Evolutionary conservation across 352 stramenopile genomes (phyloP).

Genomic region (Thalassiosira hispida): DNA sequence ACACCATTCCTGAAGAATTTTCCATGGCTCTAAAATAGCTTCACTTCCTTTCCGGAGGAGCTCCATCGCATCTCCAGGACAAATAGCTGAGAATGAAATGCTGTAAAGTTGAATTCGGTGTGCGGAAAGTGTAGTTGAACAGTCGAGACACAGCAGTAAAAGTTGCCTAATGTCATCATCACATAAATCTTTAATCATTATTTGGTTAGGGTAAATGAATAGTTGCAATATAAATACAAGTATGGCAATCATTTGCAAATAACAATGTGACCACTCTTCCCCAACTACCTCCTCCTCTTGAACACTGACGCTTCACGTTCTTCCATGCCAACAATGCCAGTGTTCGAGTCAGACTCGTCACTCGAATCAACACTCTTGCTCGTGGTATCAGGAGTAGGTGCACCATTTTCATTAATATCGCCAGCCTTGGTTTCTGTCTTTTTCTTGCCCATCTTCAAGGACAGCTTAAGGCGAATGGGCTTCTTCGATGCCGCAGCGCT

Average conservation of each 20-base stretch:
- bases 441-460: conserved; percentile 65
- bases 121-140: too few species aligned
- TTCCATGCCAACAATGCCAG: conserved; percentile 34
- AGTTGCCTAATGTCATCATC: too few species aligned
- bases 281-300: neutral
- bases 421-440: conserved; percentile 22
- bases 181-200: too few species aligned
- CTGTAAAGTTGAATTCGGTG: too few species aligned
- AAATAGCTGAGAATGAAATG: too few species aligned
- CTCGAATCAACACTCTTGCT: conserved; percentile 26
- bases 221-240: conserved; percentile 4
- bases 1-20: too few species aligned
- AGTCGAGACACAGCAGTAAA: too few species aligned
- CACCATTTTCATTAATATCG: neutral
- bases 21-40: too few species aligned
- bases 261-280: neutral
- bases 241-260: neutral
- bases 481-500: conserved; percentile 59
- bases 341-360: conserved; percentile 22
- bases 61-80: too few species aligned
- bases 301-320: conserved; percentile 21
- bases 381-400: conserved; percentile 2
- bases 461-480: conserved; percentile 80
- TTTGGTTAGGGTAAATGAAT: neutral
- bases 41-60: too few species aligned